Conservation (phyloP, 2,329 filamentous ascomycete genomes). For the Pseudogymnoascus sp. region DNA sequence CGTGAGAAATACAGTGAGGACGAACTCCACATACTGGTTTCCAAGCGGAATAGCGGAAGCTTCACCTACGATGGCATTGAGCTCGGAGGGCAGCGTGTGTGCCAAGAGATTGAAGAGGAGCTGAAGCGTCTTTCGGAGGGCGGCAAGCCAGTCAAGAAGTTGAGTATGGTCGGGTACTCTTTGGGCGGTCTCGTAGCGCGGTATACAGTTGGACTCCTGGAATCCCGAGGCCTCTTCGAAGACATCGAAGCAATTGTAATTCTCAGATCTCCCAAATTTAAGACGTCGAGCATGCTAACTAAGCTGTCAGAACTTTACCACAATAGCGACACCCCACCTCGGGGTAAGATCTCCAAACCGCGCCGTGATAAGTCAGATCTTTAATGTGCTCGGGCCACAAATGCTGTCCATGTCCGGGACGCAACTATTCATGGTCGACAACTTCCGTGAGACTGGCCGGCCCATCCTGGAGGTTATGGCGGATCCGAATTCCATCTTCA, state of each 20-base stretch:
- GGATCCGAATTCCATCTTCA: slow-evolving; percentile 78
- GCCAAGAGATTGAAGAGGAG: slow-evolving; percentile 57
- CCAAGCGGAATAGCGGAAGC: slow-evolving; percentile 63
- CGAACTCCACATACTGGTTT: slow-evolving; percentile 59
- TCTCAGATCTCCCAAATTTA: neutral
- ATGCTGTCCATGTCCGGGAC: slow-evolving; percentile 75
- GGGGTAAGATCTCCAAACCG: slow-evolving; percentile 63
- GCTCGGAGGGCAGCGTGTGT: slow-evolving; percentile 57
- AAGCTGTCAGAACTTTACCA: slow-evolving; percentile 67
- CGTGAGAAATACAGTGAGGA: slow-evolving; percentile 52
- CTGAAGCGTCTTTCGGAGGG: slow-evolving; percentile 45
- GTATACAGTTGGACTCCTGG: slow-evolving; percentile 77
- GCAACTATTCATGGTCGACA: slow-evolving; percentile 81
- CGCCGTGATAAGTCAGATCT: slow-evolving; percentile 58
- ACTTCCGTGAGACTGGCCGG: slow-evolving; percentile 72
- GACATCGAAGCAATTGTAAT: slow-evolving; percentile 66
- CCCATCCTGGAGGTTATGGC: slow-evolving; percentile 75
- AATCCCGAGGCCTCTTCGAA: slow-evolving; percentile 73
- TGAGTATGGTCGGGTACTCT: slow-evolving; percentile 85
- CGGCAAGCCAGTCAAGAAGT: slow-evolving; percentile 66
- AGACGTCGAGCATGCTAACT: neutral
- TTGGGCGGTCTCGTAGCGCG: slow-evolving; percentile 78
- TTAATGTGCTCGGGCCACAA: slow-evolving; percentile 75
- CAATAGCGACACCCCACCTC: slow-evolving; percentile 78
- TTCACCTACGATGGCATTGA: slow-evolving; percentile 66